Evolutionary conservation across 192 early-diverging fungal genomes (phyloP).

Genomic region (Entomortierella parvispora): DNA sequence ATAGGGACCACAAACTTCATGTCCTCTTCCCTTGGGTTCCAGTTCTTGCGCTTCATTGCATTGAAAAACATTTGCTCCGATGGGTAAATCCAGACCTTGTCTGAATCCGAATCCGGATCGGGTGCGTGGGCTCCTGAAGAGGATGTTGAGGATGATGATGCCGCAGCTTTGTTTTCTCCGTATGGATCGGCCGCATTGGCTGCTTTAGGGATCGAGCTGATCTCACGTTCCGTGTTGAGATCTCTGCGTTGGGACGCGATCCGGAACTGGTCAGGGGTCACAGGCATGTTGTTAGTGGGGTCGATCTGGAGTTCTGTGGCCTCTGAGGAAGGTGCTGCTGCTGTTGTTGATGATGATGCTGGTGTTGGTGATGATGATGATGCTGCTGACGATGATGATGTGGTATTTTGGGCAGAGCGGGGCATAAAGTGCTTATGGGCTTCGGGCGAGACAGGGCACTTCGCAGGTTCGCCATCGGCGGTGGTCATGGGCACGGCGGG

Average conservation of each 20-base stretch:
- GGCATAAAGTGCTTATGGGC: constrained; percentile 63
- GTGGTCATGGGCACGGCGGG: constrained; percentile 31
- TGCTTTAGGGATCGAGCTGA: constrained; percentile 82
- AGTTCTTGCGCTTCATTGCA: constrained; percentile 93
- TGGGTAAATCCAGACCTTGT: constrained; percentile 86
- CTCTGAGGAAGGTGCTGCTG: not conserved
- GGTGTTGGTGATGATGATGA: constrained; percentile 1
- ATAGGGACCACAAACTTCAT: constrained; percentile 93
- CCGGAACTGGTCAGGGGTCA: constrained; percentile 59
- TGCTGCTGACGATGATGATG: constrained; percentile 4
- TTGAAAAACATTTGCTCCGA: constrained; percentile 97
- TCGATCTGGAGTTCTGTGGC: constrained; percentile 51
- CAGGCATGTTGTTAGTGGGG: constrained; percentile 73
- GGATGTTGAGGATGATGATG: constrained; percentile 30
- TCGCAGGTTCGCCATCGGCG: constrained; percentile 32
- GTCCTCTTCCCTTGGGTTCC: constrained; percentile 82
- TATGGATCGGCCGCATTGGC: constrained; percentile 56
- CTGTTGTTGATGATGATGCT: not conserved
- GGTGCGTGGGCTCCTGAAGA: constrained; percentile 24
- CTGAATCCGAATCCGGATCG: constrained; percentile 30
- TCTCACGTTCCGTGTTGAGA: constrained; percentile 73
- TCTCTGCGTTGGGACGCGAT: constrained; percentile 49
- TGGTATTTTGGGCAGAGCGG: constrained; percentile 4
- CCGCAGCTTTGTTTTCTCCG: constrained; percentile 55
- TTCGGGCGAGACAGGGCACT: constrained; percentile 68